Percentiles rank a stretch among this genome's conserved stretches.
Conservation (phyloP, 345 rosid genomes). For the Kandelia obovata region DNA sequence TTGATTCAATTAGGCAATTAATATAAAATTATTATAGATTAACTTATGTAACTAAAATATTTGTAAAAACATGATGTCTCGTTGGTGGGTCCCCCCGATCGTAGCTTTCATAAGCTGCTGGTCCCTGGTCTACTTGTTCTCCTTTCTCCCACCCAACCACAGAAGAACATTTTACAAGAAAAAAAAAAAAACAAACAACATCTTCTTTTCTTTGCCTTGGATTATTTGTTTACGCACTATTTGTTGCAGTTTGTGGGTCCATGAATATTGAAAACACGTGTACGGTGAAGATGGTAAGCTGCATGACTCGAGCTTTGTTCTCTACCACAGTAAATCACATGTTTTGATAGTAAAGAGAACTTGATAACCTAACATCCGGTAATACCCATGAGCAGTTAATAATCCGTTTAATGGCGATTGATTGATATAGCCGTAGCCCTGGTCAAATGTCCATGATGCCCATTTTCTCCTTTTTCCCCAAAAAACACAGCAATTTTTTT, state of each 20-base stretch:
- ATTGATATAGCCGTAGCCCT: too few relatives aligned
- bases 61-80: background rate
- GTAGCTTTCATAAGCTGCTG: constrained; percentile 3
- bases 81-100: constrained; percentile 22
- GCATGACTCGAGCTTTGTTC: constrained; percentile 22
- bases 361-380: constrained; percentile 6
- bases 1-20: background rate
- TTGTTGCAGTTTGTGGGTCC: background rate
- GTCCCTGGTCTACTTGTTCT: constrained; percentile 12
- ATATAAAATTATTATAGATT: background rate
- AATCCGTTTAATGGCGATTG: too few relatives aligned
- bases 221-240: too few relatives aligned
- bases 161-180: too few relatives aligned
- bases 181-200: too few relatives aligned
- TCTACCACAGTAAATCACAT: background rate
- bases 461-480: background rate
- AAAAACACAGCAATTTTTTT: background rate
- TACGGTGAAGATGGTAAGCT: constrained; percentile 10
- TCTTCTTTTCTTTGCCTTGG: too few relatives aligned
- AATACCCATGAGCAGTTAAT: constrained; percentile 15
- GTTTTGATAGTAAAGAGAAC: background rate
- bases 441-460: background rate
- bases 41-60: too few relatives aligned
- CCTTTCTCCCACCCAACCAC: background rate
- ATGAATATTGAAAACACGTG: background rate